Percentiles rank a stretch among this genome's conserved stretches.
These are phyloP conservation scores for Geranium rotundifolium DNA, from an alignment of 345 rosid genomes.

Conservation along the genomic window DNA sequence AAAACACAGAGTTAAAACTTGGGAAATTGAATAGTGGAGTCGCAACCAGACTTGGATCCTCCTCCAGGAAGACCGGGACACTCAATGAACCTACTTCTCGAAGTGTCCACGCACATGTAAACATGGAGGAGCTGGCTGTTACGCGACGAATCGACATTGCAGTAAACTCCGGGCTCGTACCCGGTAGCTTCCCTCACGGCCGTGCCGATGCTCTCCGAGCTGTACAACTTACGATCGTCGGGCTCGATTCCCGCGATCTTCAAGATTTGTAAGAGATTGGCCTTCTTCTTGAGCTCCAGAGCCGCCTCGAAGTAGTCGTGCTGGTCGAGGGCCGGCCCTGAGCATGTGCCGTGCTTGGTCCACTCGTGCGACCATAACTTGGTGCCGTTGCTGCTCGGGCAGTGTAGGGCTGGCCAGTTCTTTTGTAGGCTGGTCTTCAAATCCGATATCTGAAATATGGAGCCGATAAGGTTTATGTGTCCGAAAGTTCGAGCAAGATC, in stretches of 20 bases:
- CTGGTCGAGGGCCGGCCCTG: slow-evolving; percentile 14
- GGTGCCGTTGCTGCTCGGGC: too few relatives aligned
- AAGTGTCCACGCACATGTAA: slow-evolving; percentile 56
- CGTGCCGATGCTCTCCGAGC: slow-evolving; percentile 20
- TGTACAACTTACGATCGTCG: slow-evolving; percentile 44
- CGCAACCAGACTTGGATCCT: slow-evolving; percentile 17
- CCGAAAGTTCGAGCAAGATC: too few relatives aligned
- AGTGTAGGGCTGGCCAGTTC: too few relatives aligned
- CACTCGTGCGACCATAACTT: too few relatives aligned
- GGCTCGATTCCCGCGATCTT: slow-evolving; percentile 45
- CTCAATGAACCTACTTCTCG: slow-evolving; percentile 47
- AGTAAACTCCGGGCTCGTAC: slow-evolving; percentile 41
- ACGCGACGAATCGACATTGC: slow-evolving; percentile 41
- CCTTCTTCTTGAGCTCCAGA: slow-evolving; percentile 38
- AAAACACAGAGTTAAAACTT: slow-evolving; percentile 26
- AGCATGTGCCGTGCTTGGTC: too few relatives aligned
- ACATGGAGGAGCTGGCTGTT: slow-evolving; percentile 47
- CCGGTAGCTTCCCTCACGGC: slow-evolving; percentile 42
- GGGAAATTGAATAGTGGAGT: slow-evolving; percentile 42
- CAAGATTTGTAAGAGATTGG: slow-evolving; percentile 48
- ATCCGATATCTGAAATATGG: too few relatives aligned
- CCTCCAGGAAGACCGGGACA: slow-evolving; percentile 41
- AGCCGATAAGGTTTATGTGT: too few relatives aligned
- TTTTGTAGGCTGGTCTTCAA: too few relatives aligned
- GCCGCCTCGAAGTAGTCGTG: slow-evolving; percentile 53